Conservation (phyloP, 164 flowering plant species). For the Akebia trifoliata region DNA sequence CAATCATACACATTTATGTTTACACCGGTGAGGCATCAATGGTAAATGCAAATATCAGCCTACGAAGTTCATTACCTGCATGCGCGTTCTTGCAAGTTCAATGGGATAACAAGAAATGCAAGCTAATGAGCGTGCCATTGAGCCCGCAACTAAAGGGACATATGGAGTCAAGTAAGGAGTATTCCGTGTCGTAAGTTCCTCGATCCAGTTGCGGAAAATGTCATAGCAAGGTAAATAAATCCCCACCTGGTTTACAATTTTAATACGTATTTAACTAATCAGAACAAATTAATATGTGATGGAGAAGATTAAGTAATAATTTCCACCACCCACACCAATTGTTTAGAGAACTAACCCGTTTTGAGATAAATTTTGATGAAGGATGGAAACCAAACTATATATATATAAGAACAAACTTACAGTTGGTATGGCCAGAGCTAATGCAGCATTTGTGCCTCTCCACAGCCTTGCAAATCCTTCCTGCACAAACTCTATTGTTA, state of each 20-base stretch:
- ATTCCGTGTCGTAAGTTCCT: slow-evolving; percentile 45
- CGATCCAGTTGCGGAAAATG: slow-evolving; percentile 67
- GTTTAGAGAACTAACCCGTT: too few species aligned
- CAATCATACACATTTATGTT: neutral
- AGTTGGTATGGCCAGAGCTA: slow-evolving; percentile 89
- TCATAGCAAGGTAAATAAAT: slow-evolving; percentile 94
- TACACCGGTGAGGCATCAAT: neutral
- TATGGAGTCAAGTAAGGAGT: slow-evolving; percentile 69
- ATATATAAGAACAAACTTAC: slow-evolving; percentile 34
- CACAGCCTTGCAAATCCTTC: slow-evolving; percentile 85
- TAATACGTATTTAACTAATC: slow-evolving; percentile 2
- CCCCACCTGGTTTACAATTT: slow-evolving; percentile 59
- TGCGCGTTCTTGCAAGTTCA: slow-evolving; percentile 90
- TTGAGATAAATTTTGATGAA: too few species aligned
- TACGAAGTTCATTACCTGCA: slow-evolving; percentile 64
- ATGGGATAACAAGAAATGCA: slow-evolving; percentile 84
- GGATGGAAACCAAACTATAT: neutral
- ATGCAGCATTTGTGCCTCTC: slow-evolving; percentile 96
- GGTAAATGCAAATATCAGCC: neutral
- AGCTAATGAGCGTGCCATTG: slow-evolving; percentile 84
- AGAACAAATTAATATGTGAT: neutral
- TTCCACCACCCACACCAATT: too few species aligned
- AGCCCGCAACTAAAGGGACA: slow-evolving; percentile 87
- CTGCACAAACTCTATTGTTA: slow-evolving; percentile 37
- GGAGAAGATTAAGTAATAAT: too few species aligned